A percentile compares a stretch with the other conserved stretches of the same genome.
phyloP scores from a whole-genome alignment of 148 eudicot species.

The Heliamphora exappendiculata region DNA sequence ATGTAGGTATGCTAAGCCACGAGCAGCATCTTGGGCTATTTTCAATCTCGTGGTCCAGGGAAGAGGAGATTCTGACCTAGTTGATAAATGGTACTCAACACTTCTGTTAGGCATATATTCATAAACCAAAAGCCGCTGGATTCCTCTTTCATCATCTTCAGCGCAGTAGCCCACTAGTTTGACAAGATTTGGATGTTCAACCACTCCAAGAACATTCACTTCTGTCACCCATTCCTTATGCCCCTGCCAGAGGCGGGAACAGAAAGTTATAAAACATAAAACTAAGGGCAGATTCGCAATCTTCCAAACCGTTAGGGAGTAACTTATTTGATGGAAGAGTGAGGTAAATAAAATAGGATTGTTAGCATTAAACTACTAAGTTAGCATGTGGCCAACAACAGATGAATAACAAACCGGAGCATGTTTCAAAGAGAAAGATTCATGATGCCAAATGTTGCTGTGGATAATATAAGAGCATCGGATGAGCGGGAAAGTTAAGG shows the following conservation, averaged over 20 bases:
- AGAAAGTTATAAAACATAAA: background rate
- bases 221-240: constrained; percentile 98
- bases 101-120: constrained; percentile 92
- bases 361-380: background rate
- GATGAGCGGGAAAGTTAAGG: background rate
- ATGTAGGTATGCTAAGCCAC: constrained; percentile 83
- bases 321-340: background rate
- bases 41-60: constrained; percentile 80
- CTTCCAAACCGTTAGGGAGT: background rate
- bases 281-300: background rate
- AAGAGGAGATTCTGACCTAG: constrained; percentile 44
- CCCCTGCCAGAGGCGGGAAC: constrained; percentile 40
- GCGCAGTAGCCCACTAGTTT: constrained; percentile 87
- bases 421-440: background rate
- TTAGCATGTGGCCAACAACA: background rate
- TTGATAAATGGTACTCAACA: constrained; percentile 77
- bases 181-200: constrained; percentile 90
- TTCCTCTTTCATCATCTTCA: constrained; percentile 96
- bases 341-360: background rate
- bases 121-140: constrained; percentile 79
- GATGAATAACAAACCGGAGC: background rate
- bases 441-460: background rate
- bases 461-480: background rate
- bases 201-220: constrained; percentile 85
- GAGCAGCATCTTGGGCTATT: constrained; percentile 88